Base-by-base conservation (phyloP, 805 yeast species). In the Metschnikowia similis region DNA sequence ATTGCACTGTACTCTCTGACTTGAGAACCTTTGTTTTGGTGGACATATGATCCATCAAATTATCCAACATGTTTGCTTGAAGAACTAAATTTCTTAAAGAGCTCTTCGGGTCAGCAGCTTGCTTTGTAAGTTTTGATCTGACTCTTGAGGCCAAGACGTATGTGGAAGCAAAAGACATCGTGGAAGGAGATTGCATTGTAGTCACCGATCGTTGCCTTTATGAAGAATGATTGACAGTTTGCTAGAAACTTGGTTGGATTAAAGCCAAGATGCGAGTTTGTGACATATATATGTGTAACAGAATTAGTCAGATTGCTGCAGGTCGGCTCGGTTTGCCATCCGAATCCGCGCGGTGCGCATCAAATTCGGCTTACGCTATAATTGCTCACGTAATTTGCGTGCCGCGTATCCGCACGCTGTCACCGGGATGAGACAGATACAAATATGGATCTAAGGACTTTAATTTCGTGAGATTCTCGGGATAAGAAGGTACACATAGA, bases 61-160 rank as follows among this genome's bases (percentile, higher is more conserved):
- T 74, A 60, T 85, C 90, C 54, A 85, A 73, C 71, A 85, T 68
- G 63, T 85, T 85, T 17, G 90, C 89, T 65, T 85, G 90, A 37
- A 82, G 75, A 3, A 85, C 88, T 36, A 85, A 72, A 45, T 72
- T 68, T 44, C 87, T 72, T 45, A 85, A 71, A 48, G 81, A 69
- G 31, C 83, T 77, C 57, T 82, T 84, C 11, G 77, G 76, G 54
- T 75, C 74, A 27, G 78, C 65, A 6, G 88, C 87, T 57, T 84
- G 87, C 48, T 67, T 71, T 40, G 87, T 81, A 27, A 85, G 75
- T 67, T 83, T 85, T 16, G 74, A 59, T 60, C 85, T 81, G 34
- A 85, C 91, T 57, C 72, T 77, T 37, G 85, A 76, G 26, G 89
- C 89, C 48, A 85, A 72, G 11, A 79, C 59, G 64, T 82, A 84